Evolutionary conservation across 345 rosid species (phyloP), one percentile per base, ranked within the genome.

Genomic region (Citrus cavaleriei): DNA sequence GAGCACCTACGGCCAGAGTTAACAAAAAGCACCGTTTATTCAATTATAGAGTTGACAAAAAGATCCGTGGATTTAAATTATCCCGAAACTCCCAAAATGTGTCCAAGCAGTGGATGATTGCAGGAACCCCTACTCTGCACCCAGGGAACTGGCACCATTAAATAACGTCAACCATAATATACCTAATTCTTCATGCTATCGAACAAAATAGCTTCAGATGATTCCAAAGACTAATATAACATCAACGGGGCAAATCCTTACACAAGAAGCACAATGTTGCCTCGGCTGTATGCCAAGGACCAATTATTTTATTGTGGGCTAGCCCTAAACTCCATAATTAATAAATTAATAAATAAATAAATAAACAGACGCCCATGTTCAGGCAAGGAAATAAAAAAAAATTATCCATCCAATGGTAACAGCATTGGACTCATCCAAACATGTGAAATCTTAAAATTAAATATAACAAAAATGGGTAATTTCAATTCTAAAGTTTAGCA

Each of bases 401-500:
- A 0, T 3, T 65, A 65, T 34, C 69, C 12, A 10, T 19, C 46
- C 14, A 21, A 7, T 5, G 24, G 3, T 19, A 21, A 2, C 35
- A 5, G 35, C 25, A 34, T 19, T n/a, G 42, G 12, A 32, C 46
- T 38, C 28, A 68, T 68, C 54, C 54, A 38, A 68, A 38, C 54
- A 12, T 63, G 2, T 8, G 3, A 35, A 66, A 66, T 35, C 60
- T 8, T 1, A 49, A 49, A 46, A 6, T 27, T 69, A 25, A 25
- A 70, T 16, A 4, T 6, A 40, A 42, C 28, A 73, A 19, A 35
- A 12, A 22, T 10, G 63, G 10, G 69, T 38, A 35, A 28, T 14
- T 73, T 57, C 38, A 72, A 63, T 24, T 61, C 75, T 60, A 76
- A 67, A 77, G 3, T 30, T 40, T 19, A 35, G 37, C 67, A 60